Conservation (phyloP, 78 protist species). For the Protostelium mycophagum region DNA sequence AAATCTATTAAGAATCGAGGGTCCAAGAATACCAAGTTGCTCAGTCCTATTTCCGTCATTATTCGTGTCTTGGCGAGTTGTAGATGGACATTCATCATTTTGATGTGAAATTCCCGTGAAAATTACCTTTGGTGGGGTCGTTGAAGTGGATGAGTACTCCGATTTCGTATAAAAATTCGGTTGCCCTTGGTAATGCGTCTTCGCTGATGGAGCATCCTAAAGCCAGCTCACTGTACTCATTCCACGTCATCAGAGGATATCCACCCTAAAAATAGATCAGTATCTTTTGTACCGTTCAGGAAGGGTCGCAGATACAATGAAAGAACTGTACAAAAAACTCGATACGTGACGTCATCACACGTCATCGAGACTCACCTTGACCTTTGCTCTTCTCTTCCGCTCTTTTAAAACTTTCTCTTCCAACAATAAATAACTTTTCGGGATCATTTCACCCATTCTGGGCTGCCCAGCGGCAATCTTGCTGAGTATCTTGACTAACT, state of each 20-base stretch:
- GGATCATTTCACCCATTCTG: slow-evolving; percentile 46
- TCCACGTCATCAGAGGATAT: slow-evolving; percentile 58
- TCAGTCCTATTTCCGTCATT: not conserved
- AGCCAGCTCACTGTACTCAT: slow-evolving; percentile 37
- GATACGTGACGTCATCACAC: slow-evolving; percentile 26
- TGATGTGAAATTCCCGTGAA: not conserved
- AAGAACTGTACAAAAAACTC: slow-evolving; percentile 35
- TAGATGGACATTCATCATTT: no score
- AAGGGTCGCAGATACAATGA: slow-evolving; percentile 32
- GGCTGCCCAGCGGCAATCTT: slow-evolving; percentile 20
- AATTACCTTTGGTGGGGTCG: slow-evolving; percentile 11
- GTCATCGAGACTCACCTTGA: slow-evolving; percentile 29
- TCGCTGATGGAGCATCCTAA: slow-evolving; percentile 42
- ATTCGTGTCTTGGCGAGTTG: no score
- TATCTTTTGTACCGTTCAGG: slow-evolving; percentile 41
- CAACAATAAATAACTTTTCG: slow-evolving; percentile 39
- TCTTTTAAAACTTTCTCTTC: slow-evolving; percentile 53
- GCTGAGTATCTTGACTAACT: slow-evolving; percentile 30
- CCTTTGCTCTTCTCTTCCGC: slow-evolving; percentile 35
- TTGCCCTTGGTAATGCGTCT: slow-evolving; percentile 46
- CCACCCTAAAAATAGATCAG: slow-evolving; percentile 32
- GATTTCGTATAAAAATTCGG: slow-evolving; percentile 50
- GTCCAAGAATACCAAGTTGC: slow-evolving; percentile 10
- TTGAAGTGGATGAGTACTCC: slow-evolving; percentile 49
- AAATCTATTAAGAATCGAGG: slow-evolving; percentile 48